phyloP scores from a whole-genome alignment of 352 stramenopile genomes.

The Phytopythium cucurbitacearum region DNA sequence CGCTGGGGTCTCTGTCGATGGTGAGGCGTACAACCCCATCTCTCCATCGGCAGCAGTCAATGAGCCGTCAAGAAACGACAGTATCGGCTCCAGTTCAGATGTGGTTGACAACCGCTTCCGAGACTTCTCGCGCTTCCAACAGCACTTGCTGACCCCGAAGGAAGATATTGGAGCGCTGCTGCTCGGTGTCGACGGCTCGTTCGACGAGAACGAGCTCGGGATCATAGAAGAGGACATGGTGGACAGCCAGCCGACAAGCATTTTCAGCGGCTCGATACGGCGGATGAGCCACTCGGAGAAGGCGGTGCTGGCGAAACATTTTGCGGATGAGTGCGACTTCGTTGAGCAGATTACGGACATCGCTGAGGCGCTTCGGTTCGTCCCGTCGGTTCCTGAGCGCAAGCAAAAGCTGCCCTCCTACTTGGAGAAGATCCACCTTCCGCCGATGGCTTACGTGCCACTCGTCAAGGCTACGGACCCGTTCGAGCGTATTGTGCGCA shows the following conservation, averaged over 20 bases:
- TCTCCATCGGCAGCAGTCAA: constrained; percentile 17
- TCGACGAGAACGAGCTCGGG: constrained; percentile 31
- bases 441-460: constrained; percentile 87
- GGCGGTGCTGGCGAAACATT: constrained; percentile 76
- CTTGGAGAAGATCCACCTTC: constrained; percentile 76
- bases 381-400: constrained; percentile 72
- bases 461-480: constrained; percentile 85
- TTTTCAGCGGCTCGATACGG: constrained; percentile 61
- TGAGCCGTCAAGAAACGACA: constrained; percentile 8
- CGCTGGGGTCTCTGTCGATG: constrained; percentile 11
- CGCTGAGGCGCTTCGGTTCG: constrained; percentile 75
- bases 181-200: constrained; percentile 35
- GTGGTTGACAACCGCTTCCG: constrained; percentile 62
- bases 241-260: constrained; percentile 64
- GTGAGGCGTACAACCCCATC: constrained; percentile 28
- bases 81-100: neutral
- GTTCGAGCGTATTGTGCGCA: constrained; percentile 84
- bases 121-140: constrained; percentile 84
- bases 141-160: constrained; percentile 79
- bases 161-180: constrained; percentile 51
- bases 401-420: constrained; percentile 78
- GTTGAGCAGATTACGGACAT: constrained; percentile 88
- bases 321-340: constrained; percentile 85
- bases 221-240: constrained; percentile 65
- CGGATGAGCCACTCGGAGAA: constrained; percentile 82